Evolutionary conservation across 2,329 filamentous ascomycete genomes (phyloP).

Genomic region (Penicillium hordei): DNA sequence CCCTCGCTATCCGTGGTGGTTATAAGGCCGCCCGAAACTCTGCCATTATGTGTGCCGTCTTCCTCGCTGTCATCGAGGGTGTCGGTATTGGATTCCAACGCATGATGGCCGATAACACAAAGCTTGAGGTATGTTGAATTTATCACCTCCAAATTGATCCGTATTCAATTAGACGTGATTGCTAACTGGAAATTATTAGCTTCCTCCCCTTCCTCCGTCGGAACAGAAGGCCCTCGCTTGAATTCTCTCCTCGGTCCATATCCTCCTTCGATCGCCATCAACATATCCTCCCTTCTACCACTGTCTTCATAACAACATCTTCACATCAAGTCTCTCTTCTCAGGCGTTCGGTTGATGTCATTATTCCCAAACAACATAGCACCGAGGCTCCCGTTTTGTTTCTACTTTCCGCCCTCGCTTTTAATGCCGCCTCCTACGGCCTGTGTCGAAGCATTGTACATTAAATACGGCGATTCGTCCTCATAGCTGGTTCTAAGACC

Average conservation of each 20-base stretch:
- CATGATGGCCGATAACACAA: conserved; percentile 88
- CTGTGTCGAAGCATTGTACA: conserved; percentile 29
- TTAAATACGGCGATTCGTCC: conserved; percentile 25
- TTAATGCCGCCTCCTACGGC: conserved; percentile 29
- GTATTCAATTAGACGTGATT: not conserved
- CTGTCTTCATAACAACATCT: conserved; percentile 25
- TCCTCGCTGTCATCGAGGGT: conserved; percentile 94
- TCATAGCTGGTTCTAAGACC: conserved; percentile 20
- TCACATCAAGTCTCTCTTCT: conserved; percentile 40
- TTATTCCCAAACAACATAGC: conserved; percentile 37
- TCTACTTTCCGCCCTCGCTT: conserved; percentile 24
- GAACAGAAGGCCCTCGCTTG: conserved; percentile 40
- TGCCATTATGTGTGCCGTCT: conserved; percentile 91
- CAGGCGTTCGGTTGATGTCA: conserved; percentile 41
- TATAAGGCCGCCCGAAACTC: conserved; percentile 90
- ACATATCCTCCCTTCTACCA: conserved; percentile 18
- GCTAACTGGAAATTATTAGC: conserved; percentile 15
- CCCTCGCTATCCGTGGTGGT: conserved; percentile 87
- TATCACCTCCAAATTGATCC: too few species aligned
- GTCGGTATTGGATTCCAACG: conserved; percentile 94
- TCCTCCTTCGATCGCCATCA: conserved; percentile 3
- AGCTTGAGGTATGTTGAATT: conserved; percentile 57
- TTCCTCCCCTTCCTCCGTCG: conserved; percentile 39
- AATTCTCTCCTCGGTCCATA: conserved; percentile 18
- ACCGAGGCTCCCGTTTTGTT: conserved; percentile 33